These are phyloP conservation scores for Mortierella polycephala DNA, from an alignment of 371 early-diverging fungal species.

Conservation along the genomic window DNA sequence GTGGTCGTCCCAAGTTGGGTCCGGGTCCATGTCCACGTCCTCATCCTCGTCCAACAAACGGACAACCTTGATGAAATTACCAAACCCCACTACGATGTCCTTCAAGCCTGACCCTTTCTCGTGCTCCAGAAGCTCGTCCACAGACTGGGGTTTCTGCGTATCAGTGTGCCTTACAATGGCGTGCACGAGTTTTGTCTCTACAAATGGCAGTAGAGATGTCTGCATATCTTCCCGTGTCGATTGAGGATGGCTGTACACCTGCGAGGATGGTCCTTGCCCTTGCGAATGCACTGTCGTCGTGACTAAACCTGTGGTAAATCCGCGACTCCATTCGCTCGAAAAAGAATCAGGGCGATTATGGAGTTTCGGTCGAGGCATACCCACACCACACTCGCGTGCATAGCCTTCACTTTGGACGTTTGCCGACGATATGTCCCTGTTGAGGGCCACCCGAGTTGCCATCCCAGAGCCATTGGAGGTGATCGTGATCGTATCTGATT, in stretches of 20 bases:
- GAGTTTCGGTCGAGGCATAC: conserved; percentile 17
- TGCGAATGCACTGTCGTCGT: conserved; percentile 1
- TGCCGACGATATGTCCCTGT: neutral
- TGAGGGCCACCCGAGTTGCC: conserved; percentile 16
- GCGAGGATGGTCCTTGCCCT: neutral
- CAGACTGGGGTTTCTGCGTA: neutral
- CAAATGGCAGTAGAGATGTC: conserved; percentile 39
- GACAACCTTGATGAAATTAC: conserved; percentile 51
- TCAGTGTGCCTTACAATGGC: conserved; percentile 3
- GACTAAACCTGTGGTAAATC: conserved; percentile 25
- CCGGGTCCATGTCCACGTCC: neutral
- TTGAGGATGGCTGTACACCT: conserved; percentile 1
- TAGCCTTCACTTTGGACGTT: neutral
- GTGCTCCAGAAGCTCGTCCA: neutral
- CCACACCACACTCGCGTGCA: neutral
- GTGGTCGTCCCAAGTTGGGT: no score
- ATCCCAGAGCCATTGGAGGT: conserved; percentile 38
- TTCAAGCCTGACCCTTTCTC: conserved; percentile 15
- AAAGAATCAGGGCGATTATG: conserved; percentile 37
- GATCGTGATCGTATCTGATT: conserved; percentile 6
- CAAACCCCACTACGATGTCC: conserved; percentile 48
- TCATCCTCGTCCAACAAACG: conserved; percentile 41
- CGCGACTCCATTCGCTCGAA: neutral
- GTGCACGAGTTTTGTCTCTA: conserved; percentile 35
- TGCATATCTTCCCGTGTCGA: conserved; percentile 10